These are phyloP conservation scores for Vitis hybrid DNA, from an alignment of 177 flowering plant genomes.

Conservation along the genomic window DNA sequence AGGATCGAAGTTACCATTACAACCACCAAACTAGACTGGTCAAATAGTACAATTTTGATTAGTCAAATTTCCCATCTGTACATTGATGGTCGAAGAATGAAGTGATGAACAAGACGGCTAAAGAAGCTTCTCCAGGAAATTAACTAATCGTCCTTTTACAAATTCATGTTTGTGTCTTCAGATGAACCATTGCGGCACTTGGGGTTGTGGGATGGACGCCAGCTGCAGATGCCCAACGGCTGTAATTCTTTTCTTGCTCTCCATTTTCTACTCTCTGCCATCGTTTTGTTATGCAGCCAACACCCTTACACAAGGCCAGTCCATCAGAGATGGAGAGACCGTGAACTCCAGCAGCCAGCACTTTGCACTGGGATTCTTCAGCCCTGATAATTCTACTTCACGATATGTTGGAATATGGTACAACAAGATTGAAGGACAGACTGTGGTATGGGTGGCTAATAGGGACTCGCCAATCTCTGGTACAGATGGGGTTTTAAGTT, in stretches of 20 bases:
- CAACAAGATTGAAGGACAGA: conserved; percentile 10
- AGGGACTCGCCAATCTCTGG: conserved; percentile 38
- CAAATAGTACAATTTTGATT: no score
- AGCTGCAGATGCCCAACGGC: background rate
- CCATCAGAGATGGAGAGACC: conserved; percentile 29
- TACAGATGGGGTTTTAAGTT: conserved; percentile 29
- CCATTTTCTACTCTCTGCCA: conserved; percentile 1
- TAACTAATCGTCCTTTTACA: no score
- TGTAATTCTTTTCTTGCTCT: background rate
- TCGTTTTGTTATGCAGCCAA: conserved; percentile 18
- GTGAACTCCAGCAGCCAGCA: conserved; percentile 18
- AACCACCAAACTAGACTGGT: no score
- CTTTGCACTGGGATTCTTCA: conserved; percentile 45
- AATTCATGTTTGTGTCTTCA: no score
- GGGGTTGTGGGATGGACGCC: background rate
- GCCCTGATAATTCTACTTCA: conserved; percentile 24
- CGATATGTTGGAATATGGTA: conserved; percentile 51
- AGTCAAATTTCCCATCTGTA: no score
- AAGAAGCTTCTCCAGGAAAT: no score
- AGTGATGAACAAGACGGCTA: no score
- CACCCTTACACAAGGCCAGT: conserved; percentile 22
- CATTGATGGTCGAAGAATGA: no score
- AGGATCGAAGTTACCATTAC: no score
- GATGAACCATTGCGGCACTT: no score
- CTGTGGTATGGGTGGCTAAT: conserved; percentile 52